Evolutionary conservation across 352 stramenopile species (phyloP).

Genomic region (Phytophthora palmivora): DNA sequence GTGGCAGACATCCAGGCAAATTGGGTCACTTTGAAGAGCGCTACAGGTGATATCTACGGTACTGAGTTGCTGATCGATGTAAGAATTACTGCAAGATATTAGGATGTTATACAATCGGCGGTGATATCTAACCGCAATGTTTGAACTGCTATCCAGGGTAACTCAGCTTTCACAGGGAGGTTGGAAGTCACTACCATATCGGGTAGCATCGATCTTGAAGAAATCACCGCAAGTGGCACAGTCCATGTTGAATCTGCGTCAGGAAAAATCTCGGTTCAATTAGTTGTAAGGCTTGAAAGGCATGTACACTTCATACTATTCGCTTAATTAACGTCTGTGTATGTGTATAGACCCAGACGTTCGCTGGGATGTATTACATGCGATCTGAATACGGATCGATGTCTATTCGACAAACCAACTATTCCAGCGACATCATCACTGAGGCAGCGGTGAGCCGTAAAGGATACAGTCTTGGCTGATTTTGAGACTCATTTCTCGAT

Average conservation of each 20-base stretch:
- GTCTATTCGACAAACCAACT: constrained; percentile 66
- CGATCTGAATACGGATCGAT: constrained; percentile 66
- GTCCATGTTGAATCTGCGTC: constrained; percentile 75
- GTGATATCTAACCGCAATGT: background rate
- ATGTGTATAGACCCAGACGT: constrained; percentile 49
- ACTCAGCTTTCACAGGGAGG: constrained; percentile 72
- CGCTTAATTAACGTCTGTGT: background rate
- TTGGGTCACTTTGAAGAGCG: constrained; percentile 61
- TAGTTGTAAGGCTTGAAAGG: constrained; percentile 37
- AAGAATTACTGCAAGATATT: background rate
- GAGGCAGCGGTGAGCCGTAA: constrained; percentile 36
- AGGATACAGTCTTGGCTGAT: background rate
- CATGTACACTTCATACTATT: background rate
- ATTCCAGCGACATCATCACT: constrained; percentile 52
- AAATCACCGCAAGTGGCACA: constrained; percentile 58
- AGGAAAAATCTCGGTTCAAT: constrained; percentile 64
- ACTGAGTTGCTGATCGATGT: constrained; percentile 48
- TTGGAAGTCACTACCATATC: constrained; percentile 68
- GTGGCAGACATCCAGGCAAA: constrained; percentile 54
- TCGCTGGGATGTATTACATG: constrained; percentile 71
- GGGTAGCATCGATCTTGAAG: constrained; percentile 59
- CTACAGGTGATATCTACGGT: constrained; percentile 52
- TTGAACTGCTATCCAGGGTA: constrained; percentile 36
- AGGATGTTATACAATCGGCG: too few relatives aligned
- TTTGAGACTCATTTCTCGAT: background rate